Conservation (phyloP, 2,329 filamentous ascomycete species). For the Penicillium sclerotigenum region DNA sequence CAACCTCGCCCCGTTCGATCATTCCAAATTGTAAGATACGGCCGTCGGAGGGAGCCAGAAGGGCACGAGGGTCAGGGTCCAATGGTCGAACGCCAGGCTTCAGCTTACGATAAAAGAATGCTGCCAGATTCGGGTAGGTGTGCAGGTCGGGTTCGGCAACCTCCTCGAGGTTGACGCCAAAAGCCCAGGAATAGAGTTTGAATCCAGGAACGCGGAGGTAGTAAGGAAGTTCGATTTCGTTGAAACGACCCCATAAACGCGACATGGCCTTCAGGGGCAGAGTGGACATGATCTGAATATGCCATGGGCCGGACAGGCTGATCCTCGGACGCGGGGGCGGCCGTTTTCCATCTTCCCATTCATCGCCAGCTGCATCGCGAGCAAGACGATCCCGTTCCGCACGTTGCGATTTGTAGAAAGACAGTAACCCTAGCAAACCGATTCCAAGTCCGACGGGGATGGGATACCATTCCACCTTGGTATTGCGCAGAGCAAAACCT, state of each 20-base stretch:
- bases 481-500: slow-evolving; percentile 58
- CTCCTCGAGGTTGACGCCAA: slow-evolving; percentile 87
- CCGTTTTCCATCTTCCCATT: slow-evolving; percentile 36
- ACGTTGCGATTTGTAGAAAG: slow-evolving; percentile 71
- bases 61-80: slow-evolving; percentile 72
- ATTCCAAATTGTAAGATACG: slow-evolving; percentile 86
- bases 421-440: slow-evolving; percentile 75
- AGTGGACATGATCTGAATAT: slow-evolving; percentile 90
- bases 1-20: slow-evolving; percentile 90
- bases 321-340: slow-evolving; percentile 60
- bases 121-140: slow-evolving; percentile 84
- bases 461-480: slow-evolving; percentile 79
- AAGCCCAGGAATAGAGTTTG: slow-evolving; percentile 84
- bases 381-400: slow-evolving; percentile 49
- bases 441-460: slow-evolving; percentile 85
- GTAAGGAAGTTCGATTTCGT: slow-evolving; percentile 83
- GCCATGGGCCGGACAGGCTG: slow-evolving; percentile 83
- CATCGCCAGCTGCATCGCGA: slow-evolving; percentile 44
- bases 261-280: slow-evolving; percentile 87
- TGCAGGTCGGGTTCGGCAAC: slow-evolving; percentile 85
- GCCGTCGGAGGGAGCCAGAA: slow-evolving; percentile 87
- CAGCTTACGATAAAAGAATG: slow-evolving; percentile 94
- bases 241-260: slow-evolving; percentile 84
- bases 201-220: slow-evolving; percentile 85
- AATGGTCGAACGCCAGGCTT: slow-evolving; percentile 85